Conservation (phyloP, 345 rosid genomes). For the Erysimum cheiranthoides region DNA sequence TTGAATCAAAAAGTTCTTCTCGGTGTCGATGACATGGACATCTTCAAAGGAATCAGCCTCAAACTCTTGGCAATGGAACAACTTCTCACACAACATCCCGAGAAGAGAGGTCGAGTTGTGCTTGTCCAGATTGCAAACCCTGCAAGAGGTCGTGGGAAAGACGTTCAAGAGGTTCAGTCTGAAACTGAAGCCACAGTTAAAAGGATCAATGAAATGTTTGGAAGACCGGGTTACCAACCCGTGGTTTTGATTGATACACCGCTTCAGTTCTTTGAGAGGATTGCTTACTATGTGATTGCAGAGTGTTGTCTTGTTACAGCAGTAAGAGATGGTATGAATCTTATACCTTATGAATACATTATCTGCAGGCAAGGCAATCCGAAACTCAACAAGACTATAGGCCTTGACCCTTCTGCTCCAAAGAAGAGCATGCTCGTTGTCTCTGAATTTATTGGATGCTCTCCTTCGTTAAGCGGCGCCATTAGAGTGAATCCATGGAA, state of each 20-base stretch:
- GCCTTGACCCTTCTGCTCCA: conserved; percentile 49
- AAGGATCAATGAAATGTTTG: conserved; percentile 77
- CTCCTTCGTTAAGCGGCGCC: conserved; percentile 91
- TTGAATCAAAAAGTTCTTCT: conserved; percentile 69
- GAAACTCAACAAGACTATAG: conserved; percentile 62
- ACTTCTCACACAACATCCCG: conserved; percentile 75
- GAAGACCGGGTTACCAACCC: conserved; percentile 75
- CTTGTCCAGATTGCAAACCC: conserved; percentile 97
- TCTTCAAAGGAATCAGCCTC: conserved; percentile 91
- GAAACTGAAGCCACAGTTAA: conserved; percentile 76
- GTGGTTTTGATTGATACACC: conserved; percentile 75
- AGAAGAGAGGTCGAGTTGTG: conserved; percentile 71
- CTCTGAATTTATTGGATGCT: conserved; percentile 93
- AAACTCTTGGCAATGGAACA: conserved; percentile 97
- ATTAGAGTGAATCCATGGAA: conserved; percentile 97
- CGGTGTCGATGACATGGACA: conserved; percentile 97
- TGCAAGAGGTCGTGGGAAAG: conserved; percentile 91
- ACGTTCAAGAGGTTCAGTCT: conserved; percentile 77
- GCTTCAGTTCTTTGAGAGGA: conserved; percentile 86
- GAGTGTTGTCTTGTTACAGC: conserved; percentile 97
- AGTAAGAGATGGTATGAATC: conserved; percentile 96
- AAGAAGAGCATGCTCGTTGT: conserved; percentile 94
- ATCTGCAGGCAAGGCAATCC: conserved; percentile 85
- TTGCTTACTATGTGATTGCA: conserved; percentile 88
- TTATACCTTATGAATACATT: conserved; percentile 88